Base-by-base conservation (phyloP, 768 basidiomycete genomes). In the Rhizopogon vesiculosus region DNA sequence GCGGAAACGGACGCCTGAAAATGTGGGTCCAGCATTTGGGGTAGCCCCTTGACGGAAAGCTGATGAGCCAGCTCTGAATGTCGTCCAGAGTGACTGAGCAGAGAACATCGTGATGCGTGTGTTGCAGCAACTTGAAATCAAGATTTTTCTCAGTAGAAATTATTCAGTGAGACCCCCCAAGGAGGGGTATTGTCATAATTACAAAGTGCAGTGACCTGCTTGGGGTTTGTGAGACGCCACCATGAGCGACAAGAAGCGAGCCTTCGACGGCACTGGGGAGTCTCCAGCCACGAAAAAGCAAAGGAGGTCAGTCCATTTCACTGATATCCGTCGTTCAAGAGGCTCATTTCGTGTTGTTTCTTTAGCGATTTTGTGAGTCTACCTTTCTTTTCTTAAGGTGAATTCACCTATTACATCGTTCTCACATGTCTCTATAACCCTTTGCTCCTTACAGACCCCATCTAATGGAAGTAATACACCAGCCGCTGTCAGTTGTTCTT, bases 401-500 rank as follows among this genome's bases (percentile, higher is more conserved):
- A 90, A 88, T 90, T 72, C 63, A 65, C 71, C 69, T 68, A 70
- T 66, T 74, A 69, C 71, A 74, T 76, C 73, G 39, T 73, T 82
- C 83, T 84, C 69, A 86, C 82, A 71, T 74, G 69, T 71, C 72
- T 78, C 84, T 89, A 87, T 86, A 85, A 88, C 85, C 80, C 62
- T 66, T 74, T 75, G 75, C 69, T 69, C 69, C 55, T 54, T 65
- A 66, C 76, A 87, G 85, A 85, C 74, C 38, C 52, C 73, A 8
- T 64, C 76, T 59, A 78, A 82, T 74, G 82, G 75, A 38, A 62
- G 74, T 29, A 63, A 69, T 25, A 63, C 76, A 42, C 63, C 75
- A 29, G 62, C 72, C 63, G 65, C 69, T 28, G 85, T 83, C 66
- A 70, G 82, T 73, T n/a, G 25, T 56, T 15, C 10, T 49, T n/a